Percentiles rank a stretch among this genome's conserved stretches.
Conservation (phyloP, 1,284 basidiomycete genomes). For the Cystobasidium slooffiae region DNA sequence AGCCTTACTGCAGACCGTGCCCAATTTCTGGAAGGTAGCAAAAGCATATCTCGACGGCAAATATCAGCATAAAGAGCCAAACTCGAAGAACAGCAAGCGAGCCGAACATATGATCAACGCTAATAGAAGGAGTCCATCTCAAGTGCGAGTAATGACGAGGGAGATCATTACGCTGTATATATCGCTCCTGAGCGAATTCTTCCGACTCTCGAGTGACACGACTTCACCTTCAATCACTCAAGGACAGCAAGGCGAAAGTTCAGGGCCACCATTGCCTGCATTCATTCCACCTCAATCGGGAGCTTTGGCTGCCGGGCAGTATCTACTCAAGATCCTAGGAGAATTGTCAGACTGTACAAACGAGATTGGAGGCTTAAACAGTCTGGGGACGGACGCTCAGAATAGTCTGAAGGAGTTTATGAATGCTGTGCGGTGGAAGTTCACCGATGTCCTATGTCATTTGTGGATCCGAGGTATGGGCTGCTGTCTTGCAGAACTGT, state of each 20-base stretch:
- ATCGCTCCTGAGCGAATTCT: constrained; percentile 83
- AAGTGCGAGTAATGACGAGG: constrained; percentile 86
- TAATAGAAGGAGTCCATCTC: constrained; percentile 61
- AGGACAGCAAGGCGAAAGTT: constrained; percentile 54
- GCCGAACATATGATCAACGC: constrained; percentile 24
- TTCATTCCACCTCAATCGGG: constrained; percentile 77
- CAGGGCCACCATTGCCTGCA: constrained; percentile 59
- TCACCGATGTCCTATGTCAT: constrained; percentile 77
- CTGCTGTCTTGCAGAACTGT: neutral
- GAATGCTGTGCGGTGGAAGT: constrained; percentile 83
- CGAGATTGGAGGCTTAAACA: constrained; percentile 67
- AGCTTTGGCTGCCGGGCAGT: constrained; percentile 80
- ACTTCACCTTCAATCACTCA: constrained; percentile 66
- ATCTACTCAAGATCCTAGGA: constrained; percentile 74
- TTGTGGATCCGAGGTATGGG: constrained; percentile 80
- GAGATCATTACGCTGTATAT: constrained; percentile 90
- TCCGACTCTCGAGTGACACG: constrained; percentile 71
- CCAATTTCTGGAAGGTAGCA: constrained; percentile 92
- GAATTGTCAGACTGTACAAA: constrained; percentile 84
- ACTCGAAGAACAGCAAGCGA: neutral
- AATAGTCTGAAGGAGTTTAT: constrained; percentile 73
- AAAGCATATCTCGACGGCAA: constrained; percentile 89
- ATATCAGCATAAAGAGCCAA: constrained; percentile 71
- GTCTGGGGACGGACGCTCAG: constrained; percentile 70
- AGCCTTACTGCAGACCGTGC: constrained; percentile 66